These are phyloP conservation scores for Aspergillus fructus DNA, from an alignment of 2,329 filamentous ascomycete genomes.

Conservation along the genomic window DNA sequence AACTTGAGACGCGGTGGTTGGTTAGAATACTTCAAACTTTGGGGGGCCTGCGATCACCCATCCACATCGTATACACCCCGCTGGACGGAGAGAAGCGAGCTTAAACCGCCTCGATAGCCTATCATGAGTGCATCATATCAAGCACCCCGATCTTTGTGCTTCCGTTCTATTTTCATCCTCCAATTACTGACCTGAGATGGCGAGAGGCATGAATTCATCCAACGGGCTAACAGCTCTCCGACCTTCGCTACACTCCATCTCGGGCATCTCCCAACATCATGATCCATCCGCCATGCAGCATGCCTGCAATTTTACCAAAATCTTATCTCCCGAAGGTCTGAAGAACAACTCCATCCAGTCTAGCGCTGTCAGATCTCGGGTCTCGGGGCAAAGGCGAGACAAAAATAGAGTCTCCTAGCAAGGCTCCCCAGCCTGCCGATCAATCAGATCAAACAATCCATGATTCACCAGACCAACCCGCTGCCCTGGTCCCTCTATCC, in stretches of 20 bases:
- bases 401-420: constrained; percentile 1
- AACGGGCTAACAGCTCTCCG: background rate
- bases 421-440: background rate
- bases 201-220: too few species aligned
- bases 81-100: background rate
- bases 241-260: background rate
- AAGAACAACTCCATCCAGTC: background rate
- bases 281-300: background rate
- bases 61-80: background rate
- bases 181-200: background rate
- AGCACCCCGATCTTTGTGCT: background rate
- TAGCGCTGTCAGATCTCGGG: background rate
- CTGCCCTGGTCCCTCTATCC: background rate
- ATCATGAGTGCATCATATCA: background rate
- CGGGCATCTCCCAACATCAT: background rate
- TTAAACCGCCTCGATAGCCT: background rate
- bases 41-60: too few species aligned
- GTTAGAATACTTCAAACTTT: too few species aligned
- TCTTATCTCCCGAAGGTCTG: background rate
- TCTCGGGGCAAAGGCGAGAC: background rate
- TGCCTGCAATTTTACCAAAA: background rate
- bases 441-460: background rate
- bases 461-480: background rate
- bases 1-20: too few species aligned
- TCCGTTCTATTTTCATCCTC: constrained; percentile 4